These are phyloP conservation scores for Canariomyces notabilis DNA, from an alignment of 2,329 filamentous ascomycete species.

Conservation along the genomic window DNA sequence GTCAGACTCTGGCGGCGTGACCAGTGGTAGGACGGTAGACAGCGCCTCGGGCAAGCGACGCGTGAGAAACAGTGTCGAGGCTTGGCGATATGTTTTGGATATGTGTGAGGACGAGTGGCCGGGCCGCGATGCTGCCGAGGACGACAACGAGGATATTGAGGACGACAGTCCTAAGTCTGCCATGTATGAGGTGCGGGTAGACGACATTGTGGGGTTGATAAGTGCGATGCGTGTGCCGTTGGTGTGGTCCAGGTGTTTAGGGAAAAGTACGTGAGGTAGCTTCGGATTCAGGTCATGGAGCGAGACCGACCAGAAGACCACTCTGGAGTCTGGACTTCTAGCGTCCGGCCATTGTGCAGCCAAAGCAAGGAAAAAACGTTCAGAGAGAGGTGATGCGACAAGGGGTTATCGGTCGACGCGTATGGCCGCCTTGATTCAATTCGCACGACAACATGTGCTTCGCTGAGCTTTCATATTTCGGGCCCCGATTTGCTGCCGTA, in stretches of 20 bases:
- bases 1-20: slow-evolving; percentile 53
- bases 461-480: not conserved
- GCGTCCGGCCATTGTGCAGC: slow-evolving; percentile 11
- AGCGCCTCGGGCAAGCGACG: slow-evolving; percentile 87
- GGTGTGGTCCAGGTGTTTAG: not conserved
- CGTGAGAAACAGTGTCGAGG: slow-evolving; percentile 90
- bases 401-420: slow-evolving; percentile 10
- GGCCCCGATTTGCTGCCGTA: slow-evolving; percentile 5
- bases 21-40: slow-evolving; percentile 76
- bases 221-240: slow-evolving; percentile 1
- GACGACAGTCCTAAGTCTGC: slow-evolving; percentile 47
- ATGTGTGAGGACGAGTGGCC: slow-evolving; percentile 64
- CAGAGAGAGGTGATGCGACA: slow-evolving; percentile 4
- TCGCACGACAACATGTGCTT: slow-evolving; percentile 15
- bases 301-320: not conserved
- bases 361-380: not conserved
- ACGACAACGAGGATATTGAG: slow-evolving; percentile 52
- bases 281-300: not conserved
- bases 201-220: slow-evolving; percentile 6
- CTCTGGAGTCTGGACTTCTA: slow-evolving; percentile 1
- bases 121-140: slow-evolving; percentile 61
- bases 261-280: too few species aligned
- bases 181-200: slow-evolving; percentile 7
- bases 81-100: slow-evolving; percentile 89
- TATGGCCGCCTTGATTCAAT: not conserved